Percentiles rank a stretch among this genome's conserved stretches.
Evolutionary conservation across 805 yeast genomes (phyloP).

Genomic region (Nakazawaea ambrosiae): DNA sequence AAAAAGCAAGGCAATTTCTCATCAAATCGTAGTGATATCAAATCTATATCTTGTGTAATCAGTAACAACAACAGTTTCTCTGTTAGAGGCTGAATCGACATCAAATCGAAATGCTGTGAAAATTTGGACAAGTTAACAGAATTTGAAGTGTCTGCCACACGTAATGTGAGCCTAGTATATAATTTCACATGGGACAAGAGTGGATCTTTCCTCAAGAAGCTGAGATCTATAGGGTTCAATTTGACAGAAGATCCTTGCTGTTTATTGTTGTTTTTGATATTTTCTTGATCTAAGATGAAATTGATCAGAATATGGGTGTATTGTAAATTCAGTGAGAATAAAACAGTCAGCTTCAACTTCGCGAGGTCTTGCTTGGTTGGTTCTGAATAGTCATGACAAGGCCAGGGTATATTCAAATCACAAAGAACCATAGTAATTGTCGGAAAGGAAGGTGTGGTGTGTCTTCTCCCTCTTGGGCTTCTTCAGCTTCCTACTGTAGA

Average conservation of each 20-base stretch:
- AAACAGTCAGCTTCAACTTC: conserved; percentile 40
- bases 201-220: conserved; percentile 21
- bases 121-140: conserved; percentile 51
- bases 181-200: conserved; percentile 31
- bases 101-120: conserved; percentile 53
- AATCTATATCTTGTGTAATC: conserved; percentile 72
- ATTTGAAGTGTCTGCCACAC: conserved; percentile 71
- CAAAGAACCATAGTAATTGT: conserved; percentile 33
- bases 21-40: conserved; percentile 66
- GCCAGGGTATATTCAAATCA: conserved; percentile 74
- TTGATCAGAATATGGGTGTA: conserved; percentile 76
- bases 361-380: conserved; percentile 36
- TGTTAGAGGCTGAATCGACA: conserved; percentile 73
- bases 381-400: conserved; percentile 41
- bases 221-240: background rate
- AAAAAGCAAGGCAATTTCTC: conserved; percentile 66
- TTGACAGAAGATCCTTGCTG: background rate
- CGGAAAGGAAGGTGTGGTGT: background rate
- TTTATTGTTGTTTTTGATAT: conserved; percentile 25
- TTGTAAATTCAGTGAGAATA: conserved; percentile 52
- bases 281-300: conserved; percentile 35
- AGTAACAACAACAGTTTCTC: conserved; percentile 77
- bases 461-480: too few species aligned
- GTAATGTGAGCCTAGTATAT: conserved; percentile 68
- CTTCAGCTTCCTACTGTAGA: background rate